A percentile compares a stretch with the other conserved stretches of the same genome.
Conservation (phyloP, 2,329 filamentous ascomycete species). For the Helminthosporium solani region DNA sequence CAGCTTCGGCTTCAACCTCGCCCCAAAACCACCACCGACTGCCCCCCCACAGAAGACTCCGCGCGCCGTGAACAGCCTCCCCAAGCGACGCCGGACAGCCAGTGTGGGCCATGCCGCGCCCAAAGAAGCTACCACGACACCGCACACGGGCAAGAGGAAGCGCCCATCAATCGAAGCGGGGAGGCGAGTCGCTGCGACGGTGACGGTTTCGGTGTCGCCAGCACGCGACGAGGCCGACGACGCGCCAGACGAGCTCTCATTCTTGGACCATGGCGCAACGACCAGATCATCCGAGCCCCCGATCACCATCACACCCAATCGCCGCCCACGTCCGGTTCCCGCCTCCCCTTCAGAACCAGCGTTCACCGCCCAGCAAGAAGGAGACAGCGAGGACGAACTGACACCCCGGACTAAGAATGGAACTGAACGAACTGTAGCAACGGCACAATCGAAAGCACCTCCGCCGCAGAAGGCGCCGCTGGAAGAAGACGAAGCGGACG, state of each 20-base stretch:
- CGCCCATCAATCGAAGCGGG: slow-evolving; percentile 32
- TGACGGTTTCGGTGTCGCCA: slow-evolving; percentile 25
- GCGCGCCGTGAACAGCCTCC: slow-evolving; percentile 21
- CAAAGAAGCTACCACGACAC: slow-evolving; percentile 22
- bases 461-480: background rate
- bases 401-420: slow-evolving; percentile 17
- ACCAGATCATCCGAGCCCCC: slow-evolving; percentile 27
- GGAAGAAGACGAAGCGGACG: slow-evolving; percentile 22
- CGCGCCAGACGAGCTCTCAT: slow-evolving; percentile 30
- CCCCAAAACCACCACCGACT: slow-evolving; percentile 24
- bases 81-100: slow-evolving; percentile 30
- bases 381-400: slow-evolving; percentile 33
- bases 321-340: slow-evolving; percentile 13
- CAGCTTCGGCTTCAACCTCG: slow-evolving; percentile 50
- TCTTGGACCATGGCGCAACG: slow-evolving; percentile 20
- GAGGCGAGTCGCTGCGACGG: slow-evolving; percentile 22
- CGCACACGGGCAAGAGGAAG: slow-evolving; percentile 38
- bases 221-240: slow-evolving; percentile 28
- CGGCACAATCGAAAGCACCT: slow-evolving; percentile 1
- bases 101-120: slow-evolving; percentile 21
- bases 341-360: slow-evolving; percentile 12
- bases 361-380: slow-evolving; percentile 18
- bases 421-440: slow-evolving; percentile 16
- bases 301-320: slow-evolving; percentile 21
- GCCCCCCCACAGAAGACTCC: slow-evolving; percentile 17